phyloP scores from a whole-genome alignment of 2,329 filamentous ascomycete genomes.

The Colletotrichum shisoi region DNA sequence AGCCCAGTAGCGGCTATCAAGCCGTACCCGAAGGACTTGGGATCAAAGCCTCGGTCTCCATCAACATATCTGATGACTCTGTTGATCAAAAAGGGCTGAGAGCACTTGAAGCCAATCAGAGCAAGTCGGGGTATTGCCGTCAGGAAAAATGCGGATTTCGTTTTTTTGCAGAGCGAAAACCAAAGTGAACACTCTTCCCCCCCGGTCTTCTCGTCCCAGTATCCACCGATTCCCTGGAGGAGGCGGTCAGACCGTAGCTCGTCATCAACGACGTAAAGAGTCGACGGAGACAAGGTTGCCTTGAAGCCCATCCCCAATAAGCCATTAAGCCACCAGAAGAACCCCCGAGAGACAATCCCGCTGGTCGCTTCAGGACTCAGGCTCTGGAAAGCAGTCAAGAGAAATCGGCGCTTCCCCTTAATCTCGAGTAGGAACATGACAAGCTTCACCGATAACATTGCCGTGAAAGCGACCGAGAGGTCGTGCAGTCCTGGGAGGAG shows the following conservation, averaged over 20 bases:
- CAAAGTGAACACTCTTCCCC: slow-evolving; percentile 43
- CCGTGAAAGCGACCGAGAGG: slow-evolving; percentile 43
- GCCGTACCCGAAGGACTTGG: slow-evolving; percentile 45
- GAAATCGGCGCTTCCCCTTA: slow-evolving; percentile 22
- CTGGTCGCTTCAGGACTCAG: slow-evolving; percentile 27
- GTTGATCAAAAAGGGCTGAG: slow-evolving; percentile 44
- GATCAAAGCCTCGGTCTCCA: slow-evolving; percentile 27
- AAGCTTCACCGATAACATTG: slow-evolving; percentile 43
- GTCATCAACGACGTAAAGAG: slow-evolving; percentile 43
- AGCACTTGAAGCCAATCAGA: slow-evolving; percentile 45
- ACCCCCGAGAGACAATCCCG: slow-evolving; percentile 45
- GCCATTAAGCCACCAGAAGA: slow-evolving; percentile 49
- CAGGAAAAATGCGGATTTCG: slow-evolving; percentile 46
- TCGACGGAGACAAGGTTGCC: slow-evolving; percentile 10
- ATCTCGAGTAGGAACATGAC: slow-evolving; percentile 44
- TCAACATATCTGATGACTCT: slow-evolving; percentile 40
- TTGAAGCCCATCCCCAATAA: slow-evolving; percentile 43
- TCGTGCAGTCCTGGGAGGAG: slow-evolving; percentile 43
- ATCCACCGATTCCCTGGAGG: slow-evolving; percentile 38
- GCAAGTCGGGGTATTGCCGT: slow-evolving; percentile 45
- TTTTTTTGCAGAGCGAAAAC: slow-evolving; percentile 41
- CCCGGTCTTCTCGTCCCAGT: slow-evolving; percentile 42
- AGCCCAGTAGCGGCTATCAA: slow-evolving; percentile 47
- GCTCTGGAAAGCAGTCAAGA: background rate
- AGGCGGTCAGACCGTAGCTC: slow-evolving; percentile 46